phyloP scores from a whole-genome alignment of 148 eudicot genomes.

The Persicaria tinctoria region DNA sequence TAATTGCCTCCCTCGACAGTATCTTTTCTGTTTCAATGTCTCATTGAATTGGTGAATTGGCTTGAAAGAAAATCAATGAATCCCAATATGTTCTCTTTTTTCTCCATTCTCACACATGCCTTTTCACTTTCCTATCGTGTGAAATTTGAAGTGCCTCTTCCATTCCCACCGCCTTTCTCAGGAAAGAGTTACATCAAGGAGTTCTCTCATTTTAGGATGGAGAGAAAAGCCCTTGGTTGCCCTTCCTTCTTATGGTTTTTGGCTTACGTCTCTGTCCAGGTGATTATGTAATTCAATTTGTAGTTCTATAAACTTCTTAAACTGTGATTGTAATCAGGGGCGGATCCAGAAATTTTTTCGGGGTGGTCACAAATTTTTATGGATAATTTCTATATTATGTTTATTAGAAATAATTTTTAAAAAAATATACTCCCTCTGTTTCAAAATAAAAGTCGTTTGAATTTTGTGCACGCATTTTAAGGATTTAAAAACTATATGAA shows the following conservation, averaged over 20 bases:
- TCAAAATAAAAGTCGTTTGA: too few relatives aligned
- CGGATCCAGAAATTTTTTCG: too few relatives aligned
- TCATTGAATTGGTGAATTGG: neutral
- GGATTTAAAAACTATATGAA: too few relatives aligned
- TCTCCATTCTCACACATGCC: conserved; percentile 19
- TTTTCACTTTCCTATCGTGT: conserved; percentile 31
- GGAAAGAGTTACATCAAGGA: conserved; percentile 58
- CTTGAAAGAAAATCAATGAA: neutral
- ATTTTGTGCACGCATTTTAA: too few relatives aligned
- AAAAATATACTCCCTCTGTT: too few relatives aligned
- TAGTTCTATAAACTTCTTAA: neutral
- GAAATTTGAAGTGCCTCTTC: conserved; percentile 88
- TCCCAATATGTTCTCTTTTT: neutral
- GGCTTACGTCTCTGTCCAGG: conserved; percentile 57
- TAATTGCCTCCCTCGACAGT: neutral
- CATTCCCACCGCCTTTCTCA: conserved; percentile 87
- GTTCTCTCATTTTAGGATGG: conserved; percentile 46
- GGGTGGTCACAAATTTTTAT: too few relatives aligned
- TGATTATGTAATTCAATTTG: conserved; percentile 11
- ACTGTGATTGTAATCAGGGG: neutral
- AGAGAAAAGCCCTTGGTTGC: conserved; percentile 63
- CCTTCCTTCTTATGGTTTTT: conserved; percentile 77
- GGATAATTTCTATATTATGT: too few relatives aligned
- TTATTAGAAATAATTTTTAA: too few relatives aligned
- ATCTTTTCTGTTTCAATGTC: neutral